These are phyloP conservation scores for Paraconiothyrium sp. DNA, from an alignment of 2,329 filamentous ascomycete species.

Conservation along the genomic window DNA sequence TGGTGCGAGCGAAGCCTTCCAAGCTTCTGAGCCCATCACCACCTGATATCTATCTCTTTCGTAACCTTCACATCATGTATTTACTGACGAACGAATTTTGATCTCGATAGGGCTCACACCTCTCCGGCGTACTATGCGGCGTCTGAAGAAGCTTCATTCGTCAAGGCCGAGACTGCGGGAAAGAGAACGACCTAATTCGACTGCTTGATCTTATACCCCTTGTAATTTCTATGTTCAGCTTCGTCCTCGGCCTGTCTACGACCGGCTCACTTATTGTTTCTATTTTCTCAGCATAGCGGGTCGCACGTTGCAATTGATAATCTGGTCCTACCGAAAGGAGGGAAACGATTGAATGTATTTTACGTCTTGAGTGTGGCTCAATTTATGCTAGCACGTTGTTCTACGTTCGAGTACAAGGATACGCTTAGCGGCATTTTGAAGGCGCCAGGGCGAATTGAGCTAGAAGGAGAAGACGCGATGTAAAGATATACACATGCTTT, in stretches of 20 bases:
- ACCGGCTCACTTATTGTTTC: constrained; percentile 16
- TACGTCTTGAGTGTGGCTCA: constrained; percentile 20
- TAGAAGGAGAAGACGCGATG: not conserved
- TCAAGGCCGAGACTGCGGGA: constrained; percentile 37
- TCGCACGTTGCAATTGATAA: constrained; percentile 8
- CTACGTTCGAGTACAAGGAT: constrained; percentile 15
- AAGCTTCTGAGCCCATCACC: constrained; percentile 37
- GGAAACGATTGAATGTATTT: constrained; percentile 28
- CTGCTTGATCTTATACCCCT: constrained; percentile 38
- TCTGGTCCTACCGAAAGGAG: constrained; percentile 12
- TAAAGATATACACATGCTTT: constrained; percentile 25
- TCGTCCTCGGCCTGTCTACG: constrained; percentile 22
- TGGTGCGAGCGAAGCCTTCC: constrained; percentile 44
- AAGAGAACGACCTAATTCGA: constrained; percentile 36
- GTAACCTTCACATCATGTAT: constrained; percentile 27
- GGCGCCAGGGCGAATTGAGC: not conserved
- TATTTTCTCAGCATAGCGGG: constrained; percentile 16
- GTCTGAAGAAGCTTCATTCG: constrained; percentile 48
- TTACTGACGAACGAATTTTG: constrained; percentile 39
- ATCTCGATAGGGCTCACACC: constrained; percentile 44
- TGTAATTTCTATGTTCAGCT: constrained; percentile 32
- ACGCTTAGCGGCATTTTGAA: constrained; percentile 21
- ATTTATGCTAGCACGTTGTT: constrained; percentile 11
- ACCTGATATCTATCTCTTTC: constrained; percentile 26
- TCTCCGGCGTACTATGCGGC: constrained; percentile 46